Conservation (phyloP, 176 grass and related monocot species). For the Oryza officinalis region DNA sequence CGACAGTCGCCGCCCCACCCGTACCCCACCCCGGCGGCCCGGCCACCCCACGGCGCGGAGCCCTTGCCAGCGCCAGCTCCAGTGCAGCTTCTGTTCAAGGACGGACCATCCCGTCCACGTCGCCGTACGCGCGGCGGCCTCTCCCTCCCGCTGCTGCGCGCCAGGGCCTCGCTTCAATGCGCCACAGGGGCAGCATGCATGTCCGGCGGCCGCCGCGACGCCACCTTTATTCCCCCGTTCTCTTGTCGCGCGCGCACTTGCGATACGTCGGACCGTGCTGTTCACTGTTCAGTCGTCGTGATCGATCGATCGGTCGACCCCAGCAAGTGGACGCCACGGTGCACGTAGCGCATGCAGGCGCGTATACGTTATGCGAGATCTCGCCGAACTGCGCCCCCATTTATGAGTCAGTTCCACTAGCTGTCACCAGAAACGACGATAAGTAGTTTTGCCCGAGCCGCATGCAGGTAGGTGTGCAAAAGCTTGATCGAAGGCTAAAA, state of each 20-base stretch:
- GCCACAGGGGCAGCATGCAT: neutral
- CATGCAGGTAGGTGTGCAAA: no score
- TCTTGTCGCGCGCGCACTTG: neutral
- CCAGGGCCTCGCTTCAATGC: neutral
- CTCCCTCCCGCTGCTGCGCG: neutral
- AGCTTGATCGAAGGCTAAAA: no score
- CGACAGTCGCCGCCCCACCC: neutral
- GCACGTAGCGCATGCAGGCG: neutral
- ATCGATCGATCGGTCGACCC: neutral
- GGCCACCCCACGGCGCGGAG: neutral
- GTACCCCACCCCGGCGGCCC: no score
- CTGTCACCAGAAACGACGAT: neutral
- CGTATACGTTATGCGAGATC: neutral
- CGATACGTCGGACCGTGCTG: neutral
- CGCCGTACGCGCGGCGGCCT: neutral
- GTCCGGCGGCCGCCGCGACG: neutral
- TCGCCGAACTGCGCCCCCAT: neutral
- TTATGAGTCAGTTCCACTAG: neutral
- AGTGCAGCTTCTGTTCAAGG: constrained; percentile 4
- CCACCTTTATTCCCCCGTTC: neutral
- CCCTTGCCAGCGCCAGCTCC: neutral
- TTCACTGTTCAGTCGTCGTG: neutral
- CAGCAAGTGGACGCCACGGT: neutral
- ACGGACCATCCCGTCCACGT: neutral
- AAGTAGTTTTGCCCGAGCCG: neutral